These are phyloP conservation scores for Rhizophagus sp. DNA, from an alignment of 192 early-diverging fungal genomes.

Conservation along the genomic window DNA sequence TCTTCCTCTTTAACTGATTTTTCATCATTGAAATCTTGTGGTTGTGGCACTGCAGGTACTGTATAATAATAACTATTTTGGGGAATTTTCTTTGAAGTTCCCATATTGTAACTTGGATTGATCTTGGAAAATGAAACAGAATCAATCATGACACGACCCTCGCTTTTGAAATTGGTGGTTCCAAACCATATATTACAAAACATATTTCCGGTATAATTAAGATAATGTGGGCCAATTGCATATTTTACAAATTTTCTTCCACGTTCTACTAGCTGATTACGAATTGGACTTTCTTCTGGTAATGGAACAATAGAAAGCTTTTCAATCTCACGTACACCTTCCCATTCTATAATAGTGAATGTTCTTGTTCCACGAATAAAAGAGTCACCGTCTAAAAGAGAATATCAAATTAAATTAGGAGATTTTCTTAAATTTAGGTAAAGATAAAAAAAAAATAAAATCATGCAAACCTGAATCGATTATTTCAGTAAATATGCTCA, in stretches of 20 bases:
- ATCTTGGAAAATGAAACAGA: neutral
- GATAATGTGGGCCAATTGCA: constrained; percentile 5
- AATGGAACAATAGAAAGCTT: neutral
- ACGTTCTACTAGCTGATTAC: neutral
- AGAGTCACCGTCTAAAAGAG: neutral
- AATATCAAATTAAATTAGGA: neutral
- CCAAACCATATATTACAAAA: neutral
- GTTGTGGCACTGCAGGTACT: too few relatives aligned
- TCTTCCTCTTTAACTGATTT: neutral
- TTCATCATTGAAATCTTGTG: neutral
- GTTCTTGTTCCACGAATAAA: neutral
- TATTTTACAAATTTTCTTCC: neutral
- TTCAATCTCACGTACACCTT: neutral
- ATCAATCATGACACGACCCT: constrained; percentile 15
- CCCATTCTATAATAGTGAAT: neutral
- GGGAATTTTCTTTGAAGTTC: neutral
- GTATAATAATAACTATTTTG: neutral
- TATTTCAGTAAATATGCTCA: neutral
- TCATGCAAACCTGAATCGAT: neutral
- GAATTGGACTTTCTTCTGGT: neutral
- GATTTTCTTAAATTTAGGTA: neutral
- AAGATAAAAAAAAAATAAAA: neutral
- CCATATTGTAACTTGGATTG: constrained; percentile 8
- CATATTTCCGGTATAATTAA: neutral
- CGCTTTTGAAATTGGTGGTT: neutral